phyloP scores from a whole-genome alignment of 2,329 filamentous ascomycete species.

The Endothia cerciana region DNA sequence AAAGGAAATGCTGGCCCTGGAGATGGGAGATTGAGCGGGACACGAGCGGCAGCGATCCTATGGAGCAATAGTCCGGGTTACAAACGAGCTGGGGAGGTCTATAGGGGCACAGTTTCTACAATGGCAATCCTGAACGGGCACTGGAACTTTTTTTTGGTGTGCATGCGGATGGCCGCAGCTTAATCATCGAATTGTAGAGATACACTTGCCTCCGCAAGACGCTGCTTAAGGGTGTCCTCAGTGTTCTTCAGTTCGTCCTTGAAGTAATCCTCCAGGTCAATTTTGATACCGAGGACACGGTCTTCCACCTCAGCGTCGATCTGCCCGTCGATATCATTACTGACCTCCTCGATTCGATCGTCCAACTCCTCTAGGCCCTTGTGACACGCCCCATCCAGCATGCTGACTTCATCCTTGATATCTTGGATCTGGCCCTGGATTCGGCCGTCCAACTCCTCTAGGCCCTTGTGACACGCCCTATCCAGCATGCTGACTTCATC shows the following conservation, averaged over 20 bases:
- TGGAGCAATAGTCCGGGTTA: too few relatives aligned
- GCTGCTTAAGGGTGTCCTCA: slow-evolving; percentile 14
- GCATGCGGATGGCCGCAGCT: neutral
- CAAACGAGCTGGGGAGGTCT: too few relatives aligned
- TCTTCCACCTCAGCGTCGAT: slow-evolving; percentile 16
- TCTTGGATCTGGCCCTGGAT: slow-evolving; percentile 8
- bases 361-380: neutral
- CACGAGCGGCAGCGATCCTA: too few relatives aligned
- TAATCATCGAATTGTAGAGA: slow-evolving; percentile 16
- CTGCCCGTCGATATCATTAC: slow-evolving; percentile 9
- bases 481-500: slow-evolving; percentile 5
- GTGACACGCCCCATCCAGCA: slow-evolving; percentile 3
- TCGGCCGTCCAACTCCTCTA: slow-evolving; percentile 3
- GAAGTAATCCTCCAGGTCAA: slow-evolving; percentile 16
- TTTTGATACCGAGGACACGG: slow-evolving; percentile 7
- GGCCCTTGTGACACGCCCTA: neutral
- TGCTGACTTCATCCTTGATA: slow-evolving; percentile 1
- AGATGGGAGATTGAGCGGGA: neutral
- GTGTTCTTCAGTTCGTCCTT: slow-evolving; percentile 17
- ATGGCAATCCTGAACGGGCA: too few relatives aligned
- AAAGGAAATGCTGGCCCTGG: neutral
- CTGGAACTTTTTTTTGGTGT: too few relatives aligned
- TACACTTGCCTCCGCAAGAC: slow-evolving; percentile 10
- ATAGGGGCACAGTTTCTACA: too few relatives aligned
- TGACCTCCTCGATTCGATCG: slow-evolving; percentile 13